Evolutionary conservation across 2,329 filamentous ascomycete genomes (phyloP).

Genomic region (Trichoderma sp.): DNA sequence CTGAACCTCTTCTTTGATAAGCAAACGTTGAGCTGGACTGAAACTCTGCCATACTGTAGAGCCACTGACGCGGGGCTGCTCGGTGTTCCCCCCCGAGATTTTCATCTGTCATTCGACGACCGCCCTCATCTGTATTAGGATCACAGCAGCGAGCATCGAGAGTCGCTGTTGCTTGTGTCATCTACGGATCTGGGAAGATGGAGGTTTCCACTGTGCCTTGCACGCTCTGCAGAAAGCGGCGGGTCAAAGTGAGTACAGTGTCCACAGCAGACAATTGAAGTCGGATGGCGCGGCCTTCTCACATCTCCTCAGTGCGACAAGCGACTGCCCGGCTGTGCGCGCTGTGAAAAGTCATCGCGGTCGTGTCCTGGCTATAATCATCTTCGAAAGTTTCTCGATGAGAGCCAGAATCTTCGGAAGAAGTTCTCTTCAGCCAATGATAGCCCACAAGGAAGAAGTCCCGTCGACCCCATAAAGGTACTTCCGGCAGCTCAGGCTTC

Average conservation of each 20-base stretch:
- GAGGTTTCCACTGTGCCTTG: slow-evolving; percentile 31
- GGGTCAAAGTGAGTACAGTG: slow-evolving; percentile 31
- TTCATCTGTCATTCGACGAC: slow-evolving; percentile 12
- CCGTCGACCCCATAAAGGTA: background rate
- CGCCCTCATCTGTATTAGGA: slow-evolving; percentile 22
- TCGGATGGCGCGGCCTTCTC: slow-evolving; percentile 1
- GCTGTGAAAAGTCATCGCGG: slow-evolving; percentile 31
- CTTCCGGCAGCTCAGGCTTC: background rate
- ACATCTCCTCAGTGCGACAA: slow-evolving; percentile 31
- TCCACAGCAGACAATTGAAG: background rate
- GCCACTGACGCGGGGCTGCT: slow-evolving; percentile 24
- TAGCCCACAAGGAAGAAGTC: background rate
- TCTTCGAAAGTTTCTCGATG: slow-evolving; percentile 31
- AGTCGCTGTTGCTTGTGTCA: background rate
- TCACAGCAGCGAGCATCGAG: slow-evolving; percentile 15
- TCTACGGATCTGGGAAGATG: background rate
- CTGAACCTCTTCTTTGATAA: slow-evolving; percentile 9
- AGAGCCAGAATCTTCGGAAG: slow-evolving; percentile 30
- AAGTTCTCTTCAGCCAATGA: slow-evolving; percentile 26
- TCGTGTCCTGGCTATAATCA: slow-evolving; percentile 32
- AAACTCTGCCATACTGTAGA: slow-evolving; percentile 14
- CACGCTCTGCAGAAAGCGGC: slow-evolving; percentile 30
- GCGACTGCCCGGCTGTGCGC: slow-evolving; percentile 29
- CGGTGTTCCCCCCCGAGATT: slow-evolving; percentile 15
- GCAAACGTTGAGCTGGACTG: background rate